Evolutionary conservation across 2,329 filamentous ascomycete species (phyloP).

Genomic region (Aureobasidium sp.): DNA sequence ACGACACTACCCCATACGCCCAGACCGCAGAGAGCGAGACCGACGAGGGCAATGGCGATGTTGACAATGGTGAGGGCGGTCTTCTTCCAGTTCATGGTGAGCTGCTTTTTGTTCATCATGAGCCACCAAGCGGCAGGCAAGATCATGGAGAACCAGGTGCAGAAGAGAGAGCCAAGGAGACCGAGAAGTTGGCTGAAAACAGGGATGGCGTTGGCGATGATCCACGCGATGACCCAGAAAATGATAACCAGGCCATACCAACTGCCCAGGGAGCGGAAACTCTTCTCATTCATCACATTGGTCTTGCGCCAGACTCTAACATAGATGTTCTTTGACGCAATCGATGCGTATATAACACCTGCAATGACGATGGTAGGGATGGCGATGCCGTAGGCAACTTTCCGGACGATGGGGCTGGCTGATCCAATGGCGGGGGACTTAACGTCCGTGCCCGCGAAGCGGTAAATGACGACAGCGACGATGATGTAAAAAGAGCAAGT

Average conservation of each 20-base stretch:
- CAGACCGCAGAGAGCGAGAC: slow-evolving; percentile 10
- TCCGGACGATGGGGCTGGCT: slow-evolving; percentile 47
- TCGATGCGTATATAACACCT: slow-evolving; percentile 62
- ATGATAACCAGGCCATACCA: slow-evolving; percentile 53
- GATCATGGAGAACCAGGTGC: slow-evolving; percentile 54
- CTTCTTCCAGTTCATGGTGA: slow-evolving; percentile 38
- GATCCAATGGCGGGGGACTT: slow-evolving; percentile 59
- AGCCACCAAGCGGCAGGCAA: slow-evolving; percentile 19
- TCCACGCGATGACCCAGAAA: slow-evolving; percentile 56
- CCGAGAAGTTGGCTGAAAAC: slow-evolving; percentile 62
- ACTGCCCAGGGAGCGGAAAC: slow-evolving; percentile 38
- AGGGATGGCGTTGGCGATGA: slow-evolving; percentile 64
- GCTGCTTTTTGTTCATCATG: slow-evolving; percentile 32
- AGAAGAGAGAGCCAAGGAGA: slow-evolving; percentile 55
- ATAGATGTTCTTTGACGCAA: slow-evolving; percentile 61
- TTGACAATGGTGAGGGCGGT: slow-evolving; percentile 38
- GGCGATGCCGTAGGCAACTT: slow-evolving; percentile 64
- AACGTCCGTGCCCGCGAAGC: slow-evolving; percentile 55
- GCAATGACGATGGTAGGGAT: slow-evolving; percentile 65
- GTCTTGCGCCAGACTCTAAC: slow-evolving; percentile 49
- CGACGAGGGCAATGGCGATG: slow-evolving; percentile 30
- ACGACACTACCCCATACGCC: slow-evolving; percentile 5
- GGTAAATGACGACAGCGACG: slow-evolving; percentile 60
- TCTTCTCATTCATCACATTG: slow-evolving; percentile 34
- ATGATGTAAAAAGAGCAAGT: slow-evolving; percentile 57